Percentiles rank a stretch among this genome's conserved stretches.
Evolutionary conservation across 2,329 filamentous ascomycete genomes (phyloP).

Genomic region (Trichoderma atroviride): DNA sequence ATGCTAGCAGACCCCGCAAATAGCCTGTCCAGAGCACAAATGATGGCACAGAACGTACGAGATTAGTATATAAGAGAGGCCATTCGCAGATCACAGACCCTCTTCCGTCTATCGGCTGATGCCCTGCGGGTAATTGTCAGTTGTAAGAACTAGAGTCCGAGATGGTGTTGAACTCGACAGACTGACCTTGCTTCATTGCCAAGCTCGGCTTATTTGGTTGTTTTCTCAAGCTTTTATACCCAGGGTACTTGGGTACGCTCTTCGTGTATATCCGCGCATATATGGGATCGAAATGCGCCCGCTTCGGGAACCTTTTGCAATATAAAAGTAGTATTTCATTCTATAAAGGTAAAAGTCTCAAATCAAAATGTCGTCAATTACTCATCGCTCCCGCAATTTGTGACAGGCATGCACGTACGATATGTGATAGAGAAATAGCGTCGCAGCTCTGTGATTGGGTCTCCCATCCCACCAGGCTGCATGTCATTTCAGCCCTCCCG

Average conservation of each 20-base stretch:
- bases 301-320: neutral
- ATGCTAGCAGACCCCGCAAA: conserved; percentile 4
- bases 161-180: neutral
- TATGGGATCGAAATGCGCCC: neutral
- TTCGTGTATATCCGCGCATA: neutral
- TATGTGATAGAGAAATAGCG: conserved; percentile 9
- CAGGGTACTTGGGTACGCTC: neutral
- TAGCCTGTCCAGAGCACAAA: neutral
- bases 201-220: neutral
- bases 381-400: conserved; percentile 7
- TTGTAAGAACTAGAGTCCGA: neutral
- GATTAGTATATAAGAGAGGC: neutral
- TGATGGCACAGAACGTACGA: neutral
- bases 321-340: neutral
- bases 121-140: neutral
- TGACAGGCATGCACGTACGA: neutral
- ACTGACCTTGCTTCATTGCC: neutral
- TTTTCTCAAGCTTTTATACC: neutral
- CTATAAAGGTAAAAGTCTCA: neutral
- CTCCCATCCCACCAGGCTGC: neutral
- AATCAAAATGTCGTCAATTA: neutral
- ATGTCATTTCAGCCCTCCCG: neutral
- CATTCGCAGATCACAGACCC: neutral
- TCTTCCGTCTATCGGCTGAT: conserved; percentile 1
- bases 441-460: conserved; percentile 12